Base-by-base conservation (phyloP, 805 yeast genomes). In the Middelhovenomyces tepae region DNA sequence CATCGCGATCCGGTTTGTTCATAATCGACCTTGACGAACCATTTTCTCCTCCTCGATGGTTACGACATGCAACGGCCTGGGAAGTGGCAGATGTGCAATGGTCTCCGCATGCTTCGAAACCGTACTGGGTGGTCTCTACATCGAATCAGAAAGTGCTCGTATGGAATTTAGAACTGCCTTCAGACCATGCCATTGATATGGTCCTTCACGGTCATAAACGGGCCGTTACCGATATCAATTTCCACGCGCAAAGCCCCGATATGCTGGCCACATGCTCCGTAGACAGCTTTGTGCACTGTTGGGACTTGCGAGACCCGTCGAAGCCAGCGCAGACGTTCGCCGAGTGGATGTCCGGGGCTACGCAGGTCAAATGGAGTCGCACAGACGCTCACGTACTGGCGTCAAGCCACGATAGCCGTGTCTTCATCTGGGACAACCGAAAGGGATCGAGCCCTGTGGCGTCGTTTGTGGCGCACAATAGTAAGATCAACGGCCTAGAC, bases 31-130 rank as follows among this genome's bases (percentile, higher is more conserved):
- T 91, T 26, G 95, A 89, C 49, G 95, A 91, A 54, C 98, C 97
- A 1, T 89, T 84, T 57, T 74, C 89, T 0, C 86, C 94, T 1
- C 98, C 98, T 0, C 64, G 98, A 38, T 85, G 93, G 87, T 69
- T 91, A 10, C 93, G 78, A 35, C 95, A 91, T 51, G 67, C 76
- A 22, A 89, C 96, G 0, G 76, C 94, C 0, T 91, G 97, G 97
- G 97, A 91, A 55, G 98, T 91, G 3, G 95, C 98, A 0, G 96
- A 89, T 54, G 96, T 89, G 1, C 97, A 91, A 56, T 91, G 98
- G 97, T 83, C 93, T 2, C 95, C 96, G 0, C 96, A 91, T 52
- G 65, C 70, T 4, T 68, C 77, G 2, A 83, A 82, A 44, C 89
- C 94, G 1, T 67, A 79, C 4, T 87, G 96, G 94, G 84, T 91